Evolutionary conservation across 805 yeast species (phyloP), one percentile per base, ranked within the genome.

Genomic region (Schwanniomyces pseudopolymorphus): DNA sequence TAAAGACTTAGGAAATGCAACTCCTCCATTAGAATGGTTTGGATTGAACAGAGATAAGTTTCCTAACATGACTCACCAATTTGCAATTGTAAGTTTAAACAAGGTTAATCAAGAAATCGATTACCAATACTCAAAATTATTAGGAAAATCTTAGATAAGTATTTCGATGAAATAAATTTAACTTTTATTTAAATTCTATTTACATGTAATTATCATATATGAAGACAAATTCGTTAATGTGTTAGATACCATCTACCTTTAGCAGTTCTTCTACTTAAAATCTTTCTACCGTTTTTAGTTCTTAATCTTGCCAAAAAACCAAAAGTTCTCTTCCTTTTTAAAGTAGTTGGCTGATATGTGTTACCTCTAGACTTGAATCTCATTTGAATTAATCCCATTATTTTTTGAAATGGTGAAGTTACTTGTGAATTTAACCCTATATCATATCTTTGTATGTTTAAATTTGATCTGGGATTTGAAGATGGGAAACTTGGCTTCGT

Each of bases 11-110:
- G 98, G 99, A 21, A 91, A 86, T 66, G 98, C 97, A 1, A 94
- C 99, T 0, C 99, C 99, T 0, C 99, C 99, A 2, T 69, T 94
- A 47, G 99, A 94, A 62, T 94, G 99, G 99, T 87, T 94, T 70
- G 99, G 99, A 2, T 74, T 94, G 25, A 94, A 94, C 62, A 77
- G 98, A 53, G 80, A 85, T 56, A 81, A 84, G 53, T 83, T 94
- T 54, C 99, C 99, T 0, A 83, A 87, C 35, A 76, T 87, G 48
- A 85, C 96, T 0, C 97, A 94, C 60, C 92, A 89, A 62, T 71
- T 80, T 50, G 81, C 84, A 0, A 86, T 91, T 42, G 78, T 86
- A 11, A 80, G 84, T 1, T 69, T 94, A 43, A 96, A 89, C 57
- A 79, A 81, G 48, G 55, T 89, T 46, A 88, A 88, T 10, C 81